Evolutionary conservation across 2,329 filamentous ascomycete genomes (phyloP), one percentile per base, ranked within the genome.

Genomic region (Bimuria novae-zelandiae): DNA sequence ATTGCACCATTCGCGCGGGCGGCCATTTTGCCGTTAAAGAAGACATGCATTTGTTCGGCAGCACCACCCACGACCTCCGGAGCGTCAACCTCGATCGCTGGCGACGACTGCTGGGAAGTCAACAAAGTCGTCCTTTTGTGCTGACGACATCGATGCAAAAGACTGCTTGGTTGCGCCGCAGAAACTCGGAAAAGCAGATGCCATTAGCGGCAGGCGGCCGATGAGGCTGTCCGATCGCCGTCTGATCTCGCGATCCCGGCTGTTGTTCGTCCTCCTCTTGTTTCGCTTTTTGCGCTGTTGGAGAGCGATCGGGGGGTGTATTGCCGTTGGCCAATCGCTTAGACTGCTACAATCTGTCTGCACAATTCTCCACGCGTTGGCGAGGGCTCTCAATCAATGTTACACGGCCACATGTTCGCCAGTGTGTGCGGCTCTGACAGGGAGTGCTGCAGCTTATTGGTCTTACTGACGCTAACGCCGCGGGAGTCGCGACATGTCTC

Each of bases 391-490:
- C 42, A 14, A n/a, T 27, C 32, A 19, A n/a, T 16, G 40, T 43
- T 43, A 32, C 25, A 22, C 40, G 40, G 3, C 40, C 40, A 43
- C 40, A 32, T 32, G 40, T 30, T n/a, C 25, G 40, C 25, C 40
- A 30, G 40, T 30, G n/a, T 23, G 42, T 45, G 29, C 42, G 42
- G 42, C 42, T 45, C 42, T 45, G 42, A 45, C 42, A 45, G 17
- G 42, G 29, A 23, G 30, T 25, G 23, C 42, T 45, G 42, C 42
- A 23, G 42, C 42, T 45, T 45, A 23, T 22, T 45, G 30, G 42
- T 30, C 30, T 22, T 22, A 30, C 42, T 33, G 29, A 23, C 42
- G 29, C 42, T 35, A 45, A 45, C 29, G 42, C 42, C 40, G 40
- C 42, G 25, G 17, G 29, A 45, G 42, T 35, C 10, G 42, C 29